Evolutionary conservation across 495 filamentous ascomycete species (phyloP), one percentile per base, ranked within the genome.

Genomic region (Aspergillus hancockii): DNA sequence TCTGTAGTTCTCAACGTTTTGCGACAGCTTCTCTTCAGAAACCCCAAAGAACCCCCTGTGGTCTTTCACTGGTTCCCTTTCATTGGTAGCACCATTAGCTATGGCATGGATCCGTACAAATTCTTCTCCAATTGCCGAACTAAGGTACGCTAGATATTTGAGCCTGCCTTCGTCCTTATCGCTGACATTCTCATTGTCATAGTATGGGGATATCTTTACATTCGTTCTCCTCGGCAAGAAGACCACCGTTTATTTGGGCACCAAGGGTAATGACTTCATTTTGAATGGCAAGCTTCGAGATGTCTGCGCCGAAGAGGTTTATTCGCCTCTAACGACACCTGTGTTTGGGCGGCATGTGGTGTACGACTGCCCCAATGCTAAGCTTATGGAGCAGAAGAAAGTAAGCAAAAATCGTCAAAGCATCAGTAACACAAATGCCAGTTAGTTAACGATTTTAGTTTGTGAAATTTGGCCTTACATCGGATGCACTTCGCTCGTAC

Each of bases 321-420:
- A 88, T 67, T 80, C 73, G 47, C 80, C 80, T 19, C 72, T 88
- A 38, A 85, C 82, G 7, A 85, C 83, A 9, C 85, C 85, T 55
- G 82, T 86, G 2, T 88, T 87, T 70, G 85, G 85, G 25, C 79
- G 75, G 54, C 74, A 85, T 71, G 85, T 88, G 14, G 83, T 87
- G 22, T 88, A 87, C 60, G 85, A 87, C 63, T 87, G 84, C 67
- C 82, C 85, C 5, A 86, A 86, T 67, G 71, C 84, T 13, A 86
- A 86, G 67, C 73, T 88, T 49, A 86, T 88, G 85, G 85, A 88
- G 67, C 85, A 88, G 72, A 88, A 88, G 71, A 87, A 85, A 76
- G 84, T 83, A 62, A 56, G 57, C 41, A 19, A 34, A 30, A 18
- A 28, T 23, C 23, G 30, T 18, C 16, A 14, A 25, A 23, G 6